Evolutionary conservation across 23 red algal genomes (phyloP).

Genomic region (Cyanidiococcus yangmingshanensis): DNA sequence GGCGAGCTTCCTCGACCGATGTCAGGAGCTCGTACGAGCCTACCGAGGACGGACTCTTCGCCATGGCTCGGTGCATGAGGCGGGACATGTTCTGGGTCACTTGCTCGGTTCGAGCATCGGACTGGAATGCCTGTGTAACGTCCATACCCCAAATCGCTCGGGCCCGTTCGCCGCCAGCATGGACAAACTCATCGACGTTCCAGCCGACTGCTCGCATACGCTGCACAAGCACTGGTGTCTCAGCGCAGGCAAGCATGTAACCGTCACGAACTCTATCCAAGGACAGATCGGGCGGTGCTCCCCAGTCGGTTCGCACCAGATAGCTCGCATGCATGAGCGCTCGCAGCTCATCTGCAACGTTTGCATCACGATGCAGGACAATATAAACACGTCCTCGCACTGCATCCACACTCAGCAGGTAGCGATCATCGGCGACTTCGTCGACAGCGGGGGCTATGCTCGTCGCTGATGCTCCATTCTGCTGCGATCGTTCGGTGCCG

Average conservation of each 20-base stretch:
- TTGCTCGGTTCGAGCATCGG: neutral
- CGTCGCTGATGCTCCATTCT: neutral
- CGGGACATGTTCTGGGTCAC: neutral
- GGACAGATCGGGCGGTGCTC: neutral
- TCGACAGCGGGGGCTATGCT: neutral
- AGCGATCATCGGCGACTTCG: neutral
- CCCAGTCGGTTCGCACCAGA: constrained; percentile 10
- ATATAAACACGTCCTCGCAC: constrained; percentile 3
- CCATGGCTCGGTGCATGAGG: neutral
- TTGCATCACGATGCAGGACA: constrained; percentile 23
- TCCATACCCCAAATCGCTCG: constrained; percentile 21
- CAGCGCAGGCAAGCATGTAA: constrained; percentile 9
- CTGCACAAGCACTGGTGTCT: constrained; percentile 13
- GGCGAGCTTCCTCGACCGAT: neutral
- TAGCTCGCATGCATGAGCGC: constrained; percentile 31
- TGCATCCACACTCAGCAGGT: neutral
- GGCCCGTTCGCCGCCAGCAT: constrained; percentile 13
- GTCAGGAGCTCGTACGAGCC: neutral
- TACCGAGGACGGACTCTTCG: neutral
- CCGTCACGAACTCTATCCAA: neutral
- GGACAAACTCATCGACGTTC: constrained; percentile 34
- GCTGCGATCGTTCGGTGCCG: neutral
- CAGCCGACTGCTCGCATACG: constrained; percentile 19
- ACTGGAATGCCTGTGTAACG: neutral
- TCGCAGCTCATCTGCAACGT: constrained; percentile 26